Base-by-base conservation (phyloP, 108 stramenopile species). In the Cyclotella cryptica region DNA sequence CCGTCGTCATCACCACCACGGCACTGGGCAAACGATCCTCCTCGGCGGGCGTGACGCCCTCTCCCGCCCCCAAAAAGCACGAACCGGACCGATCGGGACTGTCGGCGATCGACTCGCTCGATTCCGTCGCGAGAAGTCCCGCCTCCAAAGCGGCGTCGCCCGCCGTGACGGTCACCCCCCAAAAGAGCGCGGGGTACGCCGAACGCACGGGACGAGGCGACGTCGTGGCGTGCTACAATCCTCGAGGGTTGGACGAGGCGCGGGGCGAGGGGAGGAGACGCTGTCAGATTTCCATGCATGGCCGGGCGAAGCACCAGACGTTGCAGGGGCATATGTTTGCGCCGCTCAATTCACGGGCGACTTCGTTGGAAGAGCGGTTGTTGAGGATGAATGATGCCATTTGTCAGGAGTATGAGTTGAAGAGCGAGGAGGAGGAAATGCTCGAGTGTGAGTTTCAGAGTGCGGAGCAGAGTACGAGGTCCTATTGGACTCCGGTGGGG, bases 241-340 rank as follows among this genome's bases (percentile, higher is more conserved):
- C 60, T 12, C n/a, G 15, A 1, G 35, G 35, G 29, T n/a, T 61
- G 15, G 30, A 30, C 43, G 28, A 40, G 57, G 17, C 19, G 54
- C 40, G 67, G 30, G 15, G 44, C 3, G 15, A 57, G 27, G 15
- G 30, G 68, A 24, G 42, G 24, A 60, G 35, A 14, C 74, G 44
- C 63, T 18, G 44, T 82, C 27, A 24, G 28, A 11, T 53, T 45
- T 28, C 52, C 51, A 64, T 44, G 49, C 29, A 45, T 42, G 57
- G 21, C 29, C 60, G 35, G 35, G 35, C 77, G 29, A 88, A 89
- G 70, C 69, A 84, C 6, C 52, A 43, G 15, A 19, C 1, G 57
- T 78, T 42, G 69, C 96, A 94, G 65, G 88, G 96, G 19, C 93
- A 95, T 92, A 97, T 98, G 97, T 98, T 97, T 74, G 93, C 97